Percentiles rank a stretch among this genome's conserved stretches.
Conservation (phyloP, 2,329 filamentous ascomycete genomes). For the Cladosporium sp. region DNA sequence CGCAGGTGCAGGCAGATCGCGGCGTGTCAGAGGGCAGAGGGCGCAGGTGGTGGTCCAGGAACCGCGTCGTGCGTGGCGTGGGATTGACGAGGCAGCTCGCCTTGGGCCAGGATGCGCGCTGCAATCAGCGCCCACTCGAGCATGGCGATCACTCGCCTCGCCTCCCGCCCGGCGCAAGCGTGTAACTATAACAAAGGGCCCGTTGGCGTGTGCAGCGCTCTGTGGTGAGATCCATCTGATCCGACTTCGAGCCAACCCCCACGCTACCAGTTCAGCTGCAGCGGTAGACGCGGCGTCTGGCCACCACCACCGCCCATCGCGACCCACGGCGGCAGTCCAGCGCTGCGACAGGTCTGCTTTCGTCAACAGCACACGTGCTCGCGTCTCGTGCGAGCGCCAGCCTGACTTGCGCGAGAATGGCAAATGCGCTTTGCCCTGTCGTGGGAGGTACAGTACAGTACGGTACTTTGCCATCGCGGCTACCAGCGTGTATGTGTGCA, state of each 20-base stretch:
- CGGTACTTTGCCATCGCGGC: background rate
- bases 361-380: slow-evolving; percentile 9
- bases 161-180: slow-evolving; percentile 2
- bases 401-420: background rate
- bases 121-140: background rate
- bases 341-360: background rate
- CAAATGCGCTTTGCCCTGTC: too few species aligned
- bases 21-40: background rate
- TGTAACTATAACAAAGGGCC: too few species aligned
- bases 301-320: too few species aligned
- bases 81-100: background rate
- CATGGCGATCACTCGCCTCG: background rate
- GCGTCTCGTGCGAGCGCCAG: background rate
- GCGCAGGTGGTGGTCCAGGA: background rate
- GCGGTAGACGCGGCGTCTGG: slow-evolving; percentile 7
- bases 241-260: slow-evolving; percentile 3
- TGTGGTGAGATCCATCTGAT: background rate
- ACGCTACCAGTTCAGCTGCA: slow-evolving; percentile 9
- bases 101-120: too few species aligned
- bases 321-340: background rate
- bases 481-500: too few species aligned
- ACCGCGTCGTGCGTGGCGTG: background rate
- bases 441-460: too few species aligned
- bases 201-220: too few species aligned
- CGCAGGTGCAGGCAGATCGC: background rate